Percentiles rank a stretch among this genome's conserved stretches.
Conservation (phyloP, 495 filamentous ascomycete species). For the Lasiosphaeria ovina region DNA sequence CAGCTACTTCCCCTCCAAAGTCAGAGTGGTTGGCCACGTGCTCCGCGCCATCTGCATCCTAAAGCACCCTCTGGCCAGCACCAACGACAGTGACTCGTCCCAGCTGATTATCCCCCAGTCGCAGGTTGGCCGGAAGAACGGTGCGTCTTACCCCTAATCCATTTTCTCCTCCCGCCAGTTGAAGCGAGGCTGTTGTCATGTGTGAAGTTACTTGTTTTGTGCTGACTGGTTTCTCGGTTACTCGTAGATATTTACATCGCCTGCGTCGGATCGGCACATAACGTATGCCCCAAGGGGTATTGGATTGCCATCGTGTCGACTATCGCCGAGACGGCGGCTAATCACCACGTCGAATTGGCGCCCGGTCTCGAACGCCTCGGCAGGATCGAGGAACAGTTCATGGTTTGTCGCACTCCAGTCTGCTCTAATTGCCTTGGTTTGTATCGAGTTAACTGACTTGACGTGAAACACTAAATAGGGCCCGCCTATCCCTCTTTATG, state of each 20-base stretch:
- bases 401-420: conserved; percentile 47
- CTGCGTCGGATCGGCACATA: conserved; percentile 91
- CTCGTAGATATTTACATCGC: conserved; percentile 90
- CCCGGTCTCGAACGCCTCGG: conserved; percentile 92
- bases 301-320: conserved; percentile 98
- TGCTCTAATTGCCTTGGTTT: no score
- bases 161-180: not conserved
- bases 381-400: conserved; percentile 94
- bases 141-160: conserved; percentile 45
- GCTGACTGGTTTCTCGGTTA: not conserved
- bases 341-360: conserved; percentile 93
- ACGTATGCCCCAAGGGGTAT: conserved; percentile 98
- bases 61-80: conserved; percentile 85
- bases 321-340: conserved; percentile 85
- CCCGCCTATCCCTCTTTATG: conserved; percentile 85
- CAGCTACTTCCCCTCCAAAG: conserved; percentile 92
- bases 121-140: conserved; percentile 91
- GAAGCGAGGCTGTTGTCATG: no score
- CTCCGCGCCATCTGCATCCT: conserved; percentile 96
- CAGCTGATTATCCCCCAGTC: conserved; percentile 98
- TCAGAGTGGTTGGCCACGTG: conserved; percentile 79
- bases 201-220: not conserved
- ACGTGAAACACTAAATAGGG: conserved; percentile 43
- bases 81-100: conserved; percentile 83
- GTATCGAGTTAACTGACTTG: conserved; percentile 3